Conservation (phyloP, 2,329 filamentous ascomycete genomes). For the Dactylellina cionopaga region DNA sequence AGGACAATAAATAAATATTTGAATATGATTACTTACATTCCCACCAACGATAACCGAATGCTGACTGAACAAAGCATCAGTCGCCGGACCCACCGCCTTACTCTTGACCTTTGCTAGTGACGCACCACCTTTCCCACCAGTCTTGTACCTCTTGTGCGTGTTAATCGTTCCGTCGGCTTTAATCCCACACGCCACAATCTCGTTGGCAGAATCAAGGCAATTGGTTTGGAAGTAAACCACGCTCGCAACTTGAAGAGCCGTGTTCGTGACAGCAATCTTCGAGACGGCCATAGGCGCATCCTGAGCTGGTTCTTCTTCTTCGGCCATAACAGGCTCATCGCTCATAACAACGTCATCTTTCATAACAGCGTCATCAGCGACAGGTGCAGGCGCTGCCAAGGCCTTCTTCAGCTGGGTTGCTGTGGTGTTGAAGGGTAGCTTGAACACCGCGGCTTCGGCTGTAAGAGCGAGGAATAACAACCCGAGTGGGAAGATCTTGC, state of each 20-base stretch:
- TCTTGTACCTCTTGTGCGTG: constrained; percentile 9
- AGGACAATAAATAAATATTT: not conserved
- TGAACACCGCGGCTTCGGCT: constrained; percentile 16
- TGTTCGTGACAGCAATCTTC: not conserved
- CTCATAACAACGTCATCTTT: too few species aligned
- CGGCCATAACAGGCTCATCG: too few species aligned
- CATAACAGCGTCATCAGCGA: too few species aligned
- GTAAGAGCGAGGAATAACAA: constrained; percentile 2
- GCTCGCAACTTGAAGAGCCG: not conserved
- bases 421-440: constrained; percentile 13
- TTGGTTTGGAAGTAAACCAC: constrained; percentile 47
- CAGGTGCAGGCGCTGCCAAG: too few species aligned
- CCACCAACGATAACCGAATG: constrained; percentile 31
- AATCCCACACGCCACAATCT: constrained; percentile 30
- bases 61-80: constrained; percentile 38
- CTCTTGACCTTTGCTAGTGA: not conserved
- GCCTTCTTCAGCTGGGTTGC: not conserved
- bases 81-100: constrained; percentile 7
- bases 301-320: too few species aligned
- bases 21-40: constrained; percentile 14
- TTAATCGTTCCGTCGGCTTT: constrained; percentile 16
- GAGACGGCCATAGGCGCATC: too few species aligned
- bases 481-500: constrained; percentile 17
- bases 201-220: constrained; percentile 12
- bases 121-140: constrained; percentile 34